A percentile compares a stretch with the other conserved stretches of the same genome.
Evolutionary conservation across 768 basidiomycete species (phyloP).

Genomic region (Serendipita indica): DNA sequence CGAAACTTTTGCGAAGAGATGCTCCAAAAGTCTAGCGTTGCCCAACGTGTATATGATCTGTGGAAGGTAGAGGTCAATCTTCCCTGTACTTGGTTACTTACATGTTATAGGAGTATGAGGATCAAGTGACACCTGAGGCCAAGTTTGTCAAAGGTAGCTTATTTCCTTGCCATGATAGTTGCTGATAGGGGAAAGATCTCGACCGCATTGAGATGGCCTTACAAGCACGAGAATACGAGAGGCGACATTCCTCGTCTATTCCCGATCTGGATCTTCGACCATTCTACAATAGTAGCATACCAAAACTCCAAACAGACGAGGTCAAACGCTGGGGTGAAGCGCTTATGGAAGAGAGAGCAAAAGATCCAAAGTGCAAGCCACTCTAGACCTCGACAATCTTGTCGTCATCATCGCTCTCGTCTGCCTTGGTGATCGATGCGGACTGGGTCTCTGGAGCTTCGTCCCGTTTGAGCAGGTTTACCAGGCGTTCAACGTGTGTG

Average conservation of each 20-base stretch:
- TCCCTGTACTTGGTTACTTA: background rate
- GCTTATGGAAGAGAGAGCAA: conserved; percentile 36
- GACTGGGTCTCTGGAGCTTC: conserved; percentile 38
- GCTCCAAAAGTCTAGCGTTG: conserved; percentile 61
- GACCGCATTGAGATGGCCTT: conserved; percentile 80
- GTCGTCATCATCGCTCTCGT: conserved; percentile 46
- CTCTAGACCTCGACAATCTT: conserved; percentile 59
- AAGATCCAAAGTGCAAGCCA: background rate
- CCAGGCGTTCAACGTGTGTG: conserved; percentile 78
- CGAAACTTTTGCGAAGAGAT: conserved; percentile 77
- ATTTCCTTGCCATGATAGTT: background rate
- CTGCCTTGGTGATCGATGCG: conserved; percentile 15
- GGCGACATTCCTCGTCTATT: conserved; percentile 24
- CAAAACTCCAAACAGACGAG: conserved; percentile 54
- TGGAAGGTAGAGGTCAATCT: conserved; percentile 38
- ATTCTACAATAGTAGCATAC: conserved; percentile 73
- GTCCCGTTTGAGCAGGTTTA: conserved; percentile 67
- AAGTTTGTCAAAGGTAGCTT: conserved; percentile 70
- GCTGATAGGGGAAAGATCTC: conserved; percentile 36
- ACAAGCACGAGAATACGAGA: conserved; percentile 71
- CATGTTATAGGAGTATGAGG: conserved; percentile 65
- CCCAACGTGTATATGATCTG: conserved; percentile 47
- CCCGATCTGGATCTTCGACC: conserved; percentile 37
- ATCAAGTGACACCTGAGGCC: conserved; percentile 53
- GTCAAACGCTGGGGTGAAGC: conserved; percentile 55